Percentiles rank a stretch among this genome's conserved stretches.
phyloP scores from a whole-genome alignment of 208 protist genomes.

The Vickermania spadyakhi region DNA sequence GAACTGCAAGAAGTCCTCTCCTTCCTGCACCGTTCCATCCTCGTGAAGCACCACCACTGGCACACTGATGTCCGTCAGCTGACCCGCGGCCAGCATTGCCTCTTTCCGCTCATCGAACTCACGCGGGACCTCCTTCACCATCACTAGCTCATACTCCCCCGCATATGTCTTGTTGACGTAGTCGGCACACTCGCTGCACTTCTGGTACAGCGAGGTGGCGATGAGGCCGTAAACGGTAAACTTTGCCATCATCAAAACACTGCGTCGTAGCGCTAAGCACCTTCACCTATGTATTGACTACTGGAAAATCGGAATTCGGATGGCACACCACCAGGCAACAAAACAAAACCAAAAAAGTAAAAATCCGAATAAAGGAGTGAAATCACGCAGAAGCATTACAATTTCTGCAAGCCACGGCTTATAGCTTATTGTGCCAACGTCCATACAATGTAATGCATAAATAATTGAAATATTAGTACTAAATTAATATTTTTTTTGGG shows the following conservation, averaged over 20 bases:
- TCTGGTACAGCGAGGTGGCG: slow-evolving; percentile 39
- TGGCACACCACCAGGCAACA: too few relatives aligned
- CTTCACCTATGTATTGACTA: too few relatives aligned
- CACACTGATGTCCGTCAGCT: background rate
- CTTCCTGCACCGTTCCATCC: slow-evolving; percentile 16
- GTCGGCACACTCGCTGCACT: slow-evolving; percentile 59
- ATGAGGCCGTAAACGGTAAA: slow-evolving; percentile 63
- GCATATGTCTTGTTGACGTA: slow-evolving; percentile 46
- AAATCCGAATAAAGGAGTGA: too few relatives aligned
- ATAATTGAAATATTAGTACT: too few relatives aligned
- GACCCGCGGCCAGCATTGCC: background rate
- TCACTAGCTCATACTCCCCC: slow-evolving; percentile 36
- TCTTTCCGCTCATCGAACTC: slow-evolving; percentile 47
- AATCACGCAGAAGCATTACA: too few relatives aligned
- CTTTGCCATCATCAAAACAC: slow-evolving; percentile 6
- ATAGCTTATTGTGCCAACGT: too few relatives aligned
- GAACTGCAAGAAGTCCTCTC: slow-evolving; percentile 30
- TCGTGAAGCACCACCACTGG: slow-evolving; percentile 5
- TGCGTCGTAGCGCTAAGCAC: too few relatives aligned
- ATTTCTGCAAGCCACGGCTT: too few relatives aligned
- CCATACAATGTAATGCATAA: too few relatives aligned
- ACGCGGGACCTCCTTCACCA: slow-evolving; percentile 43
- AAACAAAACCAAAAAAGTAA: too few relatives aligned
- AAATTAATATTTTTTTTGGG: too few relatives aligned
- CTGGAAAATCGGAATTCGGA: too few relatives aligned